These are phyloP conservation scores for Colletotrichum aenigma DNA, from an alignment of 2,329 filamentous ascomycete genomes.

Conservation along the genomic window DNA sequence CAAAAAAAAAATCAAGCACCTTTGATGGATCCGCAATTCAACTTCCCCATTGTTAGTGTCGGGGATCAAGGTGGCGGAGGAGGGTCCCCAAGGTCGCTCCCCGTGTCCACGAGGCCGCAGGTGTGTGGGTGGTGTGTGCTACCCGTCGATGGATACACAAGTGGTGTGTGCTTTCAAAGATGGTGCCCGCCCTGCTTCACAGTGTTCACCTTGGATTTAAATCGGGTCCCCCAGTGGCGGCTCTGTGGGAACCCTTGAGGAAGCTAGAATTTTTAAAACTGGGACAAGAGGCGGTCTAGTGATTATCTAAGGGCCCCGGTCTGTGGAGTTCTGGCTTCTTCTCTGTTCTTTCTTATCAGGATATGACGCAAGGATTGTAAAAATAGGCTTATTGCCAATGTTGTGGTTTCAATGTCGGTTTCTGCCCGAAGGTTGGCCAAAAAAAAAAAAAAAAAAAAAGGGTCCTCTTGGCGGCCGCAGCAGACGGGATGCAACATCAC, in stretches of 20 bases:
- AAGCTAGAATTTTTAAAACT: background rate
- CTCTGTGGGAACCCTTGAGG: background rate
- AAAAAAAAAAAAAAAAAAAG: background rate
- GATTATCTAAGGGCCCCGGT: background rate
- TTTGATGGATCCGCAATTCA: background rate
- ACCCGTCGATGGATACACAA: background rate
- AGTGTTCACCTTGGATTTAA: background rate
- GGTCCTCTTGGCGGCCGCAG: background rate
- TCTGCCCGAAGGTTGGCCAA: background rate
- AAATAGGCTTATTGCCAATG: background rate
- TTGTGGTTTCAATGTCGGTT: background rate
- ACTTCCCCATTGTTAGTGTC: background rate
- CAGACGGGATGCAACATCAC: background rate
- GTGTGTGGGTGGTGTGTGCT: background rate
- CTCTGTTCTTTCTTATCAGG: background rate
- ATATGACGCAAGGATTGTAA: background rate
- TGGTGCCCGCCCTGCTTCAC: background rate
- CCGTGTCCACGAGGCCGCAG: background rate
- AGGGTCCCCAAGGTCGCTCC: background rate
- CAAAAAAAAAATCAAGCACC: background rate
- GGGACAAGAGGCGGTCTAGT: constrained; percentile 1
- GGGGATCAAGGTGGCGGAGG: background rate
- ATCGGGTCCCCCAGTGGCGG: background rate
- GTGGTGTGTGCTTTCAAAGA: background rate
- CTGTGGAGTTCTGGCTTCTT: background rate